These are phyloP conservation scores for Ophiocordyceps robertsii DNA, from an alignment of 2,329 filamentous ascomycete species.

Conservation along the genomic window DNA sequence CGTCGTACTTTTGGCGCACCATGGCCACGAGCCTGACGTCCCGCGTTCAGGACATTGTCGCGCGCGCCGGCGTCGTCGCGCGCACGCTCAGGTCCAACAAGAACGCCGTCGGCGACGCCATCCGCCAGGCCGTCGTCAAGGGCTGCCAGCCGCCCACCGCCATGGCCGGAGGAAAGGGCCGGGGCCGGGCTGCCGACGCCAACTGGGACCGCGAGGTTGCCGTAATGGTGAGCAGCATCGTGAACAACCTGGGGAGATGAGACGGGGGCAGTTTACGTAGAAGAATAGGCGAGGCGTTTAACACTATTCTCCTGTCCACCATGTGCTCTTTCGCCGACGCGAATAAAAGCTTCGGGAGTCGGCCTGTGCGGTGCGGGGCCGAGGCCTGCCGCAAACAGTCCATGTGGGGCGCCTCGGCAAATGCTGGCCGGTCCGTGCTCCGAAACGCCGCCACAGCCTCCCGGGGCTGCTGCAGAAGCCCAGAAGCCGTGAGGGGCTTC, in stretches of 20 bases:
- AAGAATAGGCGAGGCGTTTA: too few relatives aligned
- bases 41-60: constrained; percentile 73
- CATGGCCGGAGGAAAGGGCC: constrained; percentile 27
- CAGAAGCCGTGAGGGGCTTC: neutral
- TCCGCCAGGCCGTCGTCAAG: constrained; percentile 70
- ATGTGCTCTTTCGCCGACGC: neutral
- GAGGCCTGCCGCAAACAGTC: neutral
- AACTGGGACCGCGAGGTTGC: constrained; percentile 84
- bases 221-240: constrained; percentile 82
- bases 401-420: neutral
- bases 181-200: constrained; percentile 31
- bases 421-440: neutral
- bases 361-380: too few relatives aligned
- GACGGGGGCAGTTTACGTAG: neutral
- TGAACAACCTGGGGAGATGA: constrained; percentile 39
- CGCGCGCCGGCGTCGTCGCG: constrained; percentile 69
- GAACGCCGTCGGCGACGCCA: constrained; percentile 59
- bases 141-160: constrained; percentile 58
- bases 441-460: neutral
- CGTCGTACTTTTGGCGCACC: constrained; percentile 88
- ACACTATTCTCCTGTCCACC: neutral
- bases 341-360: too few relatives aligned
- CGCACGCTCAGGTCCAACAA: constrained; percentile 67
- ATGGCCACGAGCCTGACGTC: constrained; percentile 65
- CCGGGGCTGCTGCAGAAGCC: neutral